Conservation (phyloP, 345 rosid genomes). For the Corchorus olitorius region DNA sequence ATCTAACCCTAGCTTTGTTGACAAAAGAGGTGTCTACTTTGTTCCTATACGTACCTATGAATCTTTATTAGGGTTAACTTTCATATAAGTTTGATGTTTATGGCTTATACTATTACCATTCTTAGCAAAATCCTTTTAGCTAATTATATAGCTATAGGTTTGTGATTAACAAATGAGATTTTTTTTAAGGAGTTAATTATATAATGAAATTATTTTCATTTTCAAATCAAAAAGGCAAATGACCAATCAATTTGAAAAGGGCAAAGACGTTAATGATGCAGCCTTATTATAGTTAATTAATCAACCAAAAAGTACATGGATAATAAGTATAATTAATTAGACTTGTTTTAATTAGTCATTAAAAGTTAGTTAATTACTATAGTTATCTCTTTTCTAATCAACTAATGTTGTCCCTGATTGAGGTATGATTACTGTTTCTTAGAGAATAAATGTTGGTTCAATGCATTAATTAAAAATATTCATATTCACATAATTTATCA, state of each 20-base stretch:
- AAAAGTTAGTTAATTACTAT: background rate
- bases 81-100: background rate
- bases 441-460: background rate
- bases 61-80: background rate
- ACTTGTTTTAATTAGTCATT: background rate
- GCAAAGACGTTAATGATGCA: background rate
- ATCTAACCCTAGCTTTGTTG: conserved; percentile 13
- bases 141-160: background rate
- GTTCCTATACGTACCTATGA: background rate
- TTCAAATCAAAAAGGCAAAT: background rate
- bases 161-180: no score
- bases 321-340: background rate
- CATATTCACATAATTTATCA: background rate
- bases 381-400: background rate
- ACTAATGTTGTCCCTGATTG: no score
- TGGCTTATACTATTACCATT: background rate
- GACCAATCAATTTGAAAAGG: background rate
- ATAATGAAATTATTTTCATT: background rate
- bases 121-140: background rate
- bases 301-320: background rate
- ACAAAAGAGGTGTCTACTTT: conserved; percentile 6
- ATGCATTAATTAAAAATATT: background rate
- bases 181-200: no score
- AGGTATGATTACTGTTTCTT: no score
- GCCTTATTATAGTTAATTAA: background rate